phyloP scores from a whole-genome alignment of 805 yeast genomes.

The Lachancea lanzarotensis region DNA sequence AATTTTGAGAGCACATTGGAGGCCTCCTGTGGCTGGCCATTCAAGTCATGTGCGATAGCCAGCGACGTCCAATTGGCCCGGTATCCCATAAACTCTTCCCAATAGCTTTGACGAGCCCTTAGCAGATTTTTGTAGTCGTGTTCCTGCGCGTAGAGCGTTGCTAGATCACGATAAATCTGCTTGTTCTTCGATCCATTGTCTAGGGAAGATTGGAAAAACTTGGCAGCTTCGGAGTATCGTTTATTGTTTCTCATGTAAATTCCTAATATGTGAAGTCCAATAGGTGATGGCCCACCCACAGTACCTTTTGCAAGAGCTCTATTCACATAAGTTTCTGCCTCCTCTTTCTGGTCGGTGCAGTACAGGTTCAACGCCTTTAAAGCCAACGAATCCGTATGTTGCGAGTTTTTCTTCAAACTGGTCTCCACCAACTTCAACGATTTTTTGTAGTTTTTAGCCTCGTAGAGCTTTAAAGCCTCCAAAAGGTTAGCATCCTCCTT shows the following conservation, averaged over 20 bases:
- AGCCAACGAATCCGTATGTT: constrained; percentile 74
- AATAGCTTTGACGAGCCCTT: constrained; percentile 56
- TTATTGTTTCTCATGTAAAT: constrained; percentile 67
- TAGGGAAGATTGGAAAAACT: constrained; percentile 67
- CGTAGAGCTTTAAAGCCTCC: constrained; percentile 78
- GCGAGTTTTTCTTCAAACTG: constrained; percentile 66
- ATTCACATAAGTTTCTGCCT: constrained; percentile 54
- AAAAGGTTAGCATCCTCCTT: constrained; percentile 75
- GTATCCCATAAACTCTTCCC: constrained; percentile 71
- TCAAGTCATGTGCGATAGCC: constrained; percentile 79
- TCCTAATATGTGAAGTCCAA: constrained; percentile 81
- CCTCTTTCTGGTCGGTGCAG: constrained; percentile 51
- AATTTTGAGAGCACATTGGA: constrained; percentile 66
- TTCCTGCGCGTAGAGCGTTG: constrained; percentile 70
- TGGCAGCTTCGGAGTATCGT: constrained; percentile 69
- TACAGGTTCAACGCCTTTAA: constrained; percentile 71
- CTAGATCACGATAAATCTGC: constrained; percentile 75
- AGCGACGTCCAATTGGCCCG: constrained; percentile 87
- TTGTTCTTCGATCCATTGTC: constrained; percentile 73
- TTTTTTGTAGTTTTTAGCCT: constrained; percentile 79
- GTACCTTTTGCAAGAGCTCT: constrained; percentile 57
- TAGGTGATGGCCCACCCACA: constrained; percentile 43
- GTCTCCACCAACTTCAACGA: constrained; percentile 70
- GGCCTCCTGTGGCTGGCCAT: constrained; percentile 60
- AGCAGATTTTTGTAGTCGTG: constrained; percentile 64